phyloP scores from a whole-genome alignment of 176 grass and related monocot genomes.

The Carex parvula region DNA sequence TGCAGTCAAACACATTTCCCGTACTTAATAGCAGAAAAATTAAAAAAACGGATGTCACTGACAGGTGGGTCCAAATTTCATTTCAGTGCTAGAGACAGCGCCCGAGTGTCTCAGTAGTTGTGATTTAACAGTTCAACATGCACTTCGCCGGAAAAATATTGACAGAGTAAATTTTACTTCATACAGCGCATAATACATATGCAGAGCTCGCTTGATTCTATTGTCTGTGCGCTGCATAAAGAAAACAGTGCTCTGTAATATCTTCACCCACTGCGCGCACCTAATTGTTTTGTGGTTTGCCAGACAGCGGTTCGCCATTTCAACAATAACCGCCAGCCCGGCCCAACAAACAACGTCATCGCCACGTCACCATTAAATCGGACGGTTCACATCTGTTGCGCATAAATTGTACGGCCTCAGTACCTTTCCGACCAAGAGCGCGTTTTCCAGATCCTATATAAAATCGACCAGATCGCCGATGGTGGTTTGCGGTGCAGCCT shows the following conservation, averaged over 20 bases:
- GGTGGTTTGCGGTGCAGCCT: conserved; percentile 17
- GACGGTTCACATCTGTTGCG: neutral
- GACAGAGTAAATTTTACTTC: too few relatives aligned
- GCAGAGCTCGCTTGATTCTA: too few relatives aligned
- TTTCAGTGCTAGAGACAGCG: neutral
- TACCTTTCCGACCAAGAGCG: neutral
- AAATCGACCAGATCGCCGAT: neutral
- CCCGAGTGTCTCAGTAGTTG: neutral
- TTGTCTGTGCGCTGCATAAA: too few relatives aligned
- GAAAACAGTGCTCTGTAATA: too few relatives aligned
- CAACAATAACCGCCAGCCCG: conserved; percentile 19
- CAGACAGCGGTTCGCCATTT: neutral
- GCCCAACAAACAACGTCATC: neutral
- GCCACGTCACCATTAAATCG: neutral
- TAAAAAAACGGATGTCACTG: neutral
- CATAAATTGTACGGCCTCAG: neutral
- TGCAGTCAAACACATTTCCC: neutral
- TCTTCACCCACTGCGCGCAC: neutral
- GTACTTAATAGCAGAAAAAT: neutral
- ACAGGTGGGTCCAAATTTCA: neutral
- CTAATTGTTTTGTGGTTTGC: neutral
- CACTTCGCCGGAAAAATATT: neutral
- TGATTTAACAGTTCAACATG: neutral
- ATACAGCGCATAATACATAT: too few relatives aligned
- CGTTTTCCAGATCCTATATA: conserved; percentile 4